Conservation (phyloP, 108 stramenopile genomes). For the Cyclostephanos invisitatus region DNA sequence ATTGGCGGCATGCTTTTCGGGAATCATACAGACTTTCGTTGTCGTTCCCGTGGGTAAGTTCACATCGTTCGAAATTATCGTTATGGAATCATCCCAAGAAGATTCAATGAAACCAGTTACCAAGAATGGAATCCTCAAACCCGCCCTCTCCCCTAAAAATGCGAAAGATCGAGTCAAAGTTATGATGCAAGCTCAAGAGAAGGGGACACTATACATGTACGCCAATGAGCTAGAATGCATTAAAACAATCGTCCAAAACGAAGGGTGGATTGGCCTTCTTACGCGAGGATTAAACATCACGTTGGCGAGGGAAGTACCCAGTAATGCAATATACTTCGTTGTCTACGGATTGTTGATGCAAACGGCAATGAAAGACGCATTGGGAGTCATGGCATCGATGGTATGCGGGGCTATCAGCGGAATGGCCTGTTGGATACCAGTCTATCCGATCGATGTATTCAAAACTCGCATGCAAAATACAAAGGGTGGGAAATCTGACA, state of each 20-base stretch:
- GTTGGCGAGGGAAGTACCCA: constrained; percentile 46
- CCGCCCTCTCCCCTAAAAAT: too few species aligned
- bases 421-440: constrained; percentile 50
- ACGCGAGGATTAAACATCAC: constrained; percentile 42
- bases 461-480: constrained; percentile 54
- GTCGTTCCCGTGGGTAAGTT: too few species aligned
- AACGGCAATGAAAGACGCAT: not conserved
- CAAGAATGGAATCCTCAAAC: too few species aligned
- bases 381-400: constrained; percentile 1
- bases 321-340: constrained; percentile 53
- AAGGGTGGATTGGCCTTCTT: constrained; percentile 14
- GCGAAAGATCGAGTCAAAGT: constrained; percentile 11
- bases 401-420: constrained; percentile 24
- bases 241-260: not conserved
- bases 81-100: too few species aligned
- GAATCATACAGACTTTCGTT: too few species aligned
- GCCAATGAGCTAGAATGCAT: constrained; percentile 6
- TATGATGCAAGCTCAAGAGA: constrained; percentile 15
- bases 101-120: too few species aligned
- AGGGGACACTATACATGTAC: not conserved
- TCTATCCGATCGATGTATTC: constrained; percentile 57
- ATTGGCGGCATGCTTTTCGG: too few species aligned
- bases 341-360: constrained; percentile 32
- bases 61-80: too few species aligned
- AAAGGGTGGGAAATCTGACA: constrained; percentile 24